Evolutionary conservation across 2,329 filamentous ascomycete species (phyloP), one percentile per base, ranked within the genome.

Genomic region (Neopestalotiopsis sp.): DNA sequence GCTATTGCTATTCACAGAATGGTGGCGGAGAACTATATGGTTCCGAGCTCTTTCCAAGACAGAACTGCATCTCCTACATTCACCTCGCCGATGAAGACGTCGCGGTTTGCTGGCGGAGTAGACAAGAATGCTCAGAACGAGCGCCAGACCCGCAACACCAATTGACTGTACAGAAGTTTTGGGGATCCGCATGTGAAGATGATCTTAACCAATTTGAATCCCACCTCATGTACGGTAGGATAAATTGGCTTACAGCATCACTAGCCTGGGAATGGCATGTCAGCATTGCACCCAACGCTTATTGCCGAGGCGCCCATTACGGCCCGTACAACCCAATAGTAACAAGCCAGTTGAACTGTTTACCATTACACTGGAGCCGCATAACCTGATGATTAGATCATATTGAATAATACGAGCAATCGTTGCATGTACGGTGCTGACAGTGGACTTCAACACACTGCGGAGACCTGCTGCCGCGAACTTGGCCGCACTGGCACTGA

Each of bases 401-500:
- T 4, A 6, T n/a, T 53, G 7, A 24, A 40, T 13, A 20, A 64
- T 63, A 68, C 9, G 12, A 40, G 59, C 69, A 70, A 14, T 61
- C 13, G 30, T 14, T 28, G 32, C 69, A 70, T 17, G 66, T 58
- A 20, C n/a, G n/a, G 20, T 70, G 69, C 59, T 70, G 69, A 62
- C 69, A 70, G 12, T 20, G 13, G 42, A 32, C 20, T 28, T 38
- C 59, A 38, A 70, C 49, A 34, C 69, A 70, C 34, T 63, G 62
- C 38, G 58, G 62, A n/a, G 58, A 49, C 34, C 49, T 65, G 20
- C 61, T 61, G 34, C 68, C 56, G 38, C 61, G 53, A 3, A 42
- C 69, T 45, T 70, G 66, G 34, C 66, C 69, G 57, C 75, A 76
- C 42, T 76, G 69, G 30, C 75, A 76, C 75, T 76, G 17, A 12